Conservation (phyloP, 129 eudicot species). For the Dittrichia graveolens region DNA sequence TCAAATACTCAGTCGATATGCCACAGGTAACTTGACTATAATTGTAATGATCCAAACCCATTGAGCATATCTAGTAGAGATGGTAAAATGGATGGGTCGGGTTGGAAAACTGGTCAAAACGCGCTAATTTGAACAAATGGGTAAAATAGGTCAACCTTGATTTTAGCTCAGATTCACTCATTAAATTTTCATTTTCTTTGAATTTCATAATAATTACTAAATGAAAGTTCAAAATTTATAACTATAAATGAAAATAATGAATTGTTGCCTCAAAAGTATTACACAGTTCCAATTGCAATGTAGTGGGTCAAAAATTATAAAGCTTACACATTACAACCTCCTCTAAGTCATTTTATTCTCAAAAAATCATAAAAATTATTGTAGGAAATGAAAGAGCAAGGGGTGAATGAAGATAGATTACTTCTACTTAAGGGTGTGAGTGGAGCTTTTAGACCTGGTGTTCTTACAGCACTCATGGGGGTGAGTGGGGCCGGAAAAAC, state of each 20-base stretch:
- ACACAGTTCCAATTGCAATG: no score
- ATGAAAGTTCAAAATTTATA: no score
- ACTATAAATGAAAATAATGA: no score
- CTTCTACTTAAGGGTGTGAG: slow-evolving; percentile 71
- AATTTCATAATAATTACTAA: no score
- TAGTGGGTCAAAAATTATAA: no score
- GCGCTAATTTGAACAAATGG: background rate
- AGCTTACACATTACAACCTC: no score
- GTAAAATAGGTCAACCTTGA: background rate
- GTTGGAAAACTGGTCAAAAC: background rate
- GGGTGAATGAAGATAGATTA: slow-evolving; percentile 60
- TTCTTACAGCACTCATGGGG: slow-evolving; percentile 92
- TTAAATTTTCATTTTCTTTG: no score
- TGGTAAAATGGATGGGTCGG: background rate
- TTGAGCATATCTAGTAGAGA: background rate
- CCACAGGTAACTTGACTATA: slow-evolving; percentile 54
- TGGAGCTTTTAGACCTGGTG: slow-evolving; percentile 88
- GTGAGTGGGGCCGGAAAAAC: slow-evolving; percentile 98
- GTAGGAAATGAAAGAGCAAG: slow-evolving; percentile 87
- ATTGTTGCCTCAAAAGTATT: no score
- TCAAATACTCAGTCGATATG: slow-evolving; percentile 90
- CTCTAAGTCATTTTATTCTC: no score
- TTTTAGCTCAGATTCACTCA: no score
- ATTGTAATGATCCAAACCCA: no score
- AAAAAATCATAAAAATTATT: slow-evolving; percentile 3